phyloP scores from a whole-genome alignment of 139 green algal species.

The Picochlorum sp. region DNA sequence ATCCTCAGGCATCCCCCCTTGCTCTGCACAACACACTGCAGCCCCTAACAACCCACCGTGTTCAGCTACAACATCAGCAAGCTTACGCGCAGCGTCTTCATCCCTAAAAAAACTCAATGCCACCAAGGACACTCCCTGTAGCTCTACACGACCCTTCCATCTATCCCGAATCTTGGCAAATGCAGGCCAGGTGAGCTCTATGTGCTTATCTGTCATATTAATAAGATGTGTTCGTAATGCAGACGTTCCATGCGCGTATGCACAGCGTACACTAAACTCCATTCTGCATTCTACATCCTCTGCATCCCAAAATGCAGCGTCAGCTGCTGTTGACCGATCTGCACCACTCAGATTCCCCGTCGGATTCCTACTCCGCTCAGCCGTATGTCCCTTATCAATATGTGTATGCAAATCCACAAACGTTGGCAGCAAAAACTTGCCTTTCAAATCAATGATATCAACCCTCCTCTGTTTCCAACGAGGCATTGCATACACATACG shows the following conservation, averaged over 20 bases:
- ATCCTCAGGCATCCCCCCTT: conserved; percentile 43
- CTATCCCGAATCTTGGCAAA: conserved; percentile 37
- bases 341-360: conserved; percentile 48
- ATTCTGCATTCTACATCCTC: conserved; percentile 56
- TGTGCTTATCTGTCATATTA: conserved; percentile 48
- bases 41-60: conserved; percentile 53
- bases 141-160: conserved; percentile 51
- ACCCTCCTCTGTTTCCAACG: neutral
- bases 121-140: conserved; percentile 57
- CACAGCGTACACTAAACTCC: conserved; percentile 61
- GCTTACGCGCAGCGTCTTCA: conserved; percentile 13
- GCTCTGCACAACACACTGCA: conserved; percentile 60
- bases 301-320: conserved; percentile 51
- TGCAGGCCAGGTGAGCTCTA: conserved; percentile 51
- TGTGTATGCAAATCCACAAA: conserved; percentile 70
- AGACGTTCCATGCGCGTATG: conserved; percentile 60
- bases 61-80: conserved; percentile 47
- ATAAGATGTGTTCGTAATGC: conserved; percentile 69
- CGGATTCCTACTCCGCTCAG: conserved; percentile 55
- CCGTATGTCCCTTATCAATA: conserved; percentile 65
- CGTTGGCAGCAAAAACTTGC: conserved; percentile 39
- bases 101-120: conserved; percentile 61
- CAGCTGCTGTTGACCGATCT: conserved; percentile 47
- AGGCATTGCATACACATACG: neutral
- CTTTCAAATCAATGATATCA: conserved; percentile 14